Evolutionary conservation across 768 basidiomycete genomes (phyloP).

Genomic region (Suillus subalutaceus): DNA sequence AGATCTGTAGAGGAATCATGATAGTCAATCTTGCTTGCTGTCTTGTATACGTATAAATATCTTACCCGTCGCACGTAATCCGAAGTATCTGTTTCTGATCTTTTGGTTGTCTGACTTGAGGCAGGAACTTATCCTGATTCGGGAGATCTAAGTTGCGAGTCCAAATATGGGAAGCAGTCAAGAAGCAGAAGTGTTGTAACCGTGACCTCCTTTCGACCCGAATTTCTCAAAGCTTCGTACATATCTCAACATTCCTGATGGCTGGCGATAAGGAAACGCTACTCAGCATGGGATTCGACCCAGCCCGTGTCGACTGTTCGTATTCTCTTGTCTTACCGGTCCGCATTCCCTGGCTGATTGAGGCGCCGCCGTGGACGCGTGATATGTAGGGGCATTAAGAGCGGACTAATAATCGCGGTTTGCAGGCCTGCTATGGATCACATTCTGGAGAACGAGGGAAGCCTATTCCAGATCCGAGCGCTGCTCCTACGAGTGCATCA

Average conservation of each 20-base stretch:
- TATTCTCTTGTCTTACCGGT: constrained; percentile 18
- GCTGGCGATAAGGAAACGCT: constrained; percentile 72
- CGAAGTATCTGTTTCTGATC: background rate
- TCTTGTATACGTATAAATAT: background rate
- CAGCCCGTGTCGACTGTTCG: constrained; percentile 84
- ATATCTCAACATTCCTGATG: constrained; percentile 29
- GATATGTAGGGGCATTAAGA: constrained; percentile 79
- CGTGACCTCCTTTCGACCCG: background rate
- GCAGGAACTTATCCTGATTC: background rate
- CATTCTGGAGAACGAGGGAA: constrained; percentile 80
- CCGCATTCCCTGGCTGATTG: constrained; percentile 3
- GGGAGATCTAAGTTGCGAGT: background rate
- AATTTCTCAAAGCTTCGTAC: background rate
- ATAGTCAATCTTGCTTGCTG: background rate
- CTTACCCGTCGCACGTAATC: background rate
- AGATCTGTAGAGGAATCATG: background rate
- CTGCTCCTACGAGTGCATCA: constrained; percentile 24
- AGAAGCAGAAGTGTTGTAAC: background rate
- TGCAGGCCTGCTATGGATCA: constrained; percentile 94
- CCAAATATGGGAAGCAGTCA: constrained; percentile 1
- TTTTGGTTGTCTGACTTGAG: background rate
- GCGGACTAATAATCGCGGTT: constrained; percentile 80
- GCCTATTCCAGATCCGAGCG: constrained; percentile 65
- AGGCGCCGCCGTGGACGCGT: background rate
- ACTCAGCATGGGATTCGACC: constrained; percentile 85